phyloP scores from a whole-genome alignment of 1,139 yeast genomes.

The Petasospora fabianii region DNA sequence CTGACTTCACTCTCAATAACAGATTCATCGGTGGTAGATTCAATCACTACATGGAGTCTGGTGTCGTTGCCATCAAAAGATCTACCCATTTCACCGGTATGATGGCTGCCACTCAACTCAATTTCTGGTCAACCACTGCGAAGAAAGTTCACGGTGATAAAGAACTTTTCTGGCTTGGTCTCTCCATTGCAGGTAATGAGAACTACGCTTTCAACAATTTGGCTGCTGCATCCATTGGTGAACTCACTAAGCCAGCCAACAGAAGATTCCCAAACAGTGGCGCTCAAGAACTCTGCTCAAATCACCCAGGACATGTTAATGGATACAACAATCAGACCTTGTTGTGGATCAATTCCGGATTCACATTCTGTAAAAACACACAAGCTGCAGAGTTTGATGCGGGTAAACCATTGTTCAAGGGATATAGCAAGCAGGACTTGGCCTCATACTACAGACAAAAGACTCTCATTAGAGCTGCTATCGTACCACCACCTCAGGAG shows the following conservation, averaged over 20 bases:
- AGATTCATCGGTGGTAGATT: slow-evolving; percentile 41
- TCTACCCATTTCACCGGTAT: slow-evolving; percentile 41
- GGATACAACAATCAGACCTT: slow-evolving; percentile 33
- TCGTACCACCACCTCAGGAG: slow-evolving; percentile 27
- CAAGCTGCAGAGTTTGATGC: slow-evolving; percentile 16
- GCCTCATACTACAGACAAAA: slow-evolving; percentile 10
- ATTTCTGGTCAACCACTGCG: slow-evolving; percentile 25
- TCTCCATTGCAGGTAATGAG: slow-evolving; percentile 48
- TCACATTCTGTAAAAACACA: slow-evolving; percentile 44
- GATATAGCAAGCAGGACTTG: slow-evolving; percentile 7
- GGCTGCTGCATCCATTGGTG: slow-evolving; percentile 47
- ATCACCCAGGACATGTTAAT: slow-evolving; percentile 42
- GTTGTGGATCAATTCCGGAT: slow-evolving; percentile 55
- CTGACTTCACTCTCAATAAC: slow-evolving; percentile 38
- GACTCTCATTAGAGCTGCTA: slow-evolving; percentile 19
- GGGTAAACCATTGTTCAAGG: slow-evolving; percentile 19
- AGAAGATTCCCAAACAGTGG: slow-evolving; percentile 17
- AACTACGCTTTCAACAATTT: slow-evolving; percentile 34
- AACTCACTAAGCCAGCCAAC: slow-evolving; percentile 20
- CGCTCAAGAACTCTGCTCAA: slow-evolving; percentile 37
- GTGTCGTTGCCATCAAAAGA: slow-evolving; percentile 46
- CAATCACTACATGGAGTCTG: slow-evolving; percentile 55
- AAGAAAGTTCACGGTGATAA: slow-evolving; percentile 49
- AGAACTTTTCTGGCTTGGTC: slow-evolving; percentile 54
- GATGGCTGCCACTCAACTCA: slow-evolving; percentile 40